Conservation (phyloP, 2,329 filamentous ascomycete species). For the Paecilomyces fulvus region DNA sequence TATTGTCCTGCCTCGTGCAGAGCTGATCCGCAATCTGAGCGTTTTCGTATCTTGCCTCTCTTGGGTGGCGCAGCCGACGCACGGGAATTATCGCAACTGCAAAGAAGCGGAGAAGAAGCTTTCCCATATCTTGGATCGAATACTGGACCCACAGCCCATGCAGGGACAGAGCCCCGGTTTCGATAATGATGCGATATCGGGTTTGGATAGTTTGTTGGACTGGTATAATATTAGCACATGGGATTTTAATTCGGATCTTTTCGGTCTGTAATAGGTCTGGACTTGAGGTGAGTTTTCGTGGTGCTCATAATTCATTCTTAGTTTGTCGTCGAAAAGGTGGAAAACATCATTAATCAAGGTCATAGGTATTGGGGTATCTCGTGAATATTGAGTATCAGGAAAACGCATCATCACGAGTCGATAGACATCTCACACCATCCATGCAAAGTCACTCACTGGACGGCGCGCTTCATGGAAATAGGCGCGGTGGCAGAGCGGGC, state of each 20-base stretch:
- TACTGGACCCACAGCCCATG: slow-evolving; percentile 26
- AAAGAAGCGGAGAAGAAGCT: slow-evolving; percentile 28
- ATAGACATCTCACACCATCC: slow-evolving; percentile 23
- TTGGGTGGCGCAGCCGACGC: slow-evolving; percentile 25
- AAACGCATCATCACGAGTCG: neutral
- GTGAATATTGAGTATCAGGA: neutral
- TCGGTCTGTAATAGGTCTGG: slow-evolving; percentile 2
- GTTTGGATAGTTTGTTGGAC: slow-evolving; percentile 23
- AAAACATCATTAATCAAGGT: neutral
- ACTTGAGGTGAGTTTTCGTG: neutral
- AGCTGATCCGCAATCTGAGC: slow-evolving; percentile 26
- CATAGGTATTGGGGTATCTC: neutral
- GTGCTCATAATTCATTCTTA: neutral
- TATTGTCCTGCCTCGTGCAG: slow-evolving; percentile 19
- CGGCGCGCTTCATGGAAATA: slow-evolving; percentile 25
- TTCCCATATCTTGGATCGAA: slow-evolving; percentile 26
- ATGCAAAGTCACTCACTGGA: slow-evolving; percentile 22
- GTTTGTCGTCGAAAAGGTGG: neutral
- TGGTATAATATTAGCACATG: slow-evolving; percentile 26
- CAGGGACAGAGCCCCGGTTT: slow-evolving; percentile 13
- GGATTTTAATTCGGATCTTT: slow-evolving; percentile 22
- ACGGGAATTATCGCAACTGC: slow-evolving; percentile 27
- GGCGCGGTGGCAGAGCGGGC: slow-evolving; percentile 28
- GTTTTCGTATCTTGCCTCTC: slow-evolving; percentile 20
- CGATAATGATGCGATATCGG: slow-evolving; percentile 21